phyloP scores from a whole-genome alignment of 129 eudicot genomes.

The Arctium minus region DNA sequence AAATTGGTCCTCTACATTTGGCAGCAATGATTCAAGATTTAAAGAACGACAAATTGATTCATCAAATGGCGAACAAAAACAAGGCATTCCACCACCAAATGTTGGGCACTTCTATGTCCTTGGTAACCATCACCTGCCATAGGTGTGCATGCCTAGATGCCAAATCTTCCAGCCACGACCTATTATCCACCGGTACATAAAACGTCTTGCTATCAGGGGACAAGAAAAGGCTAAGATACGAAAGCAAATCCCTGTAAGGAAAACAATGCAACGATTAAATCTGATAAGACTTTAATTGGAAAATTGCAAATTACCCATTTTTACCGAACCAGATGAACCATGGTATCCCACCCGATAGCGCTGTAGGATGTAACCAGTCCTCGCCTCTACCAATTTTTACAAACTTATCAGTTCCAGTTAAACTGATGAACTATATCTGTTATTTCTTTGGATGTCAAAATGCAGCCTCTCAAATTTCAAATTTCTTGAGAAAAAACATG shows the following conservation, averaged over 20 bases:
- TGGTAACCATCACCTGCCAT: constrained; percentile 97
- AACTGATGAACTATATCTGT: not conserved
- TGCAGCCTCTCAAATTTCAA: not conserved
- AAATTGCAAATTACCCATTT: not conserved
- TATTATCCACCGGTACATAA: constrained; percentile 82
- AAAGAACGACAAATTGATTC: constrained; percentile 26
- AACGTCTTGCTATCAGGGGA: constrained; percentile 68
- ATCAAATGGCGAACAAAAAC: no score
- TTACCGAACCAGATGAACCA: not conserved
- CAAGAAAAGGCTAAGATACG: constrained; percentile 74
- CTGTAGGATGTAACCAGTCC: not conserved
- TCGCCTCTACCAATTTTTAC: not conserved
- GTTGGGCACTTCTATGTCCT: constrained; percentile 55
- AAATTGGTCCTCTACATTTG: no score
- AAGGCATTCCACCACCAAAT: no score
- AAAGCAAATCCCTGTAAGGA: constrained; percentile 84
- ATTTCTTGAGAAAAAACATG: not conserved
- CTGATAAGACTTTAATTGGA: not conserved
- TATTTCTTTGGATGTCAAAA: not conserved
- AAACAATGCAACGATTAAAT: not conserved
- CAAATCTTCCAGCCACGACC: constrained; percentile 86
- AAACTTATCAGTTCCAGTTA: not conserved
- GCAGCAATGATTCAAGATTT: no score
- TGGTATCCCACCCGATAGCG: not conserved
- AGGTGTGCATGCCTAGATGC: constrained; percentile 80